phyloP scores from a whole-genome alignment of 495 filamentous ascomycete species.

The Penicillium parvum region DNA sequence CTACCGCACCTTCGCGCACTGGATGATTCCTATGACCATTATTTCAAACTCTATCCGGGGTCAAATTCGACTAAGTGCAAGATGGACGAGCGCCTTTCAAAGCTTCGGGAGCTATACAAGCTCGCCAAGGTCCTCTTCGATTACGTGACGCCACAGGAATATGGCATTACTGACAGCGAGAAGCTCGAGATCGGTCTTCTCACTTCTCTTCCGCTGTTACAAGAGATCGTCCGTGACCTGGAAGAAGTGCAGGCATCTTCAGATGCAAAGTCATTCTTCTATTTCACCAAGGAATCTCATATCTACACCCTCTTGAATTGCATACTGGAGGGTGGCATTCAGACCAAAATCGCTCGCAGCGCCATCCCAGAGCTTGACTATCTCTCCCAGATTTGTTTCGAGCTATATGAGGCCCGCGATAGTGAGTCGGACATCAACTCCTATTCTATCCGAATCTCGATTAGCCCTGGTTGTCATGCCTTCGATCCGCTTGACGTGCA shows the following conservation, averaged over 20 bases:
- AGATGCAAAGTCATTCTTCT: conserved; percentile 92
- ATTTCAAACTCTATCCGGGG: conserved; percentile 83
- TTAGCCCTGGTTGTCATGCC: conserved; percentile 92
- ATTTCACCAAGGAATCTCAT: conserved; percentile 98
- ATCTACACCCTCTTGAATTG: conserved; percentile 98
- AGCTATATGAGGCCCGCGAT: conserved; percentile 91
- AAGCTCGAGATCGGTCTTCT: conserved; percentile 96
- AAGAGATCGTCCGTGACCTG: conserved; percentile 94
- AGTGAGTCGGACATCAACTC: conserved; percentile 68
- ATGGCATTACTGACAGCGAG: conserved; percentile 88
- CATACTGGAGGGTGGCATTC: conserved; percentile 92
- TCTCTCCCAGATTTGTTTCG: conserved; percentile 95
- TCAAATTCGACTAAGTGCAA: conserved; percentile 74
- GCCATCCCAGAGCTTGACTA: conserved; percentile 97
- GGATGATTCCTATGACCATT: conserved; percentile 56
- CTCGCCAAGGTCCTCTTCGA: conserved; percentile 94
- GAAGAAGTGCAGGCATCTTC: conserved; percentile 94
- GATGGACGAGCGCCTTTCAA: conserved; percentile 76
- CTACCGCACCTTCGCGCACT: conserved; percentile 42
- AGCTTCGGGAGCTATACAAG: conserved; percentile 86
- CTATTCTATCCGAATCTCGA: conserved; percentile 93
- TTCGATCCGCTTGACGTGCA: conserved; percentile 95
- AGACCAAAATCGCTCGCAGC: conserved; percentile 84
- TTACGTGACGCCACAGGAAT: conserved; percentile 97
- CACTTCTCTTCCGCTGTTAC: conserved; percentile 85